phyloP scores from a whole-genome alignment of 2,329 filamentous ascomycete species.

The Xylariaceae sp. region DNA sequence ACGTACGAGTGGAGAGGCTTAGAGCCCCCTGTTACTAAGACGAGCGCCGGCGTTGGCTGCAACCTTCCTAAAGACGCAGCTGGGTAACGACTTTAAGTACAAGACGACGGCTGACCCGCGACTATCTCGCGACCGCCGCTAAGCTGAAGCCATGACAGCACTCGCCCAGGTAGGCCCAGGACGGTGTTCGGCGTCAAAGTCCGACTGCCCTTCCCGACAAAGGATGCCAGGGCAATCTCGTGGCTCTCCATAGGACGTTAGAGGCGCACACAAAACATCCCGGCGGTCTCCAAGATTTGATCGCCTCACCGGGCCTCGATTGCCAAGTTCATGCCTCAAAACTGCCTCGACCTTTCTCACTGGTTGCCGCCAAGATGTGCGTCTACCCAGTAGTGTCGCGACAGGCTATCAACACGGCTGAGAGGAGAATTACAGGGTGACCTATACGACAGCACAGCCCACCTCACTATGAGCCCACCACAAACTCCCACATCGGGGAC shows the following conservation, averaged over 20 bases:
- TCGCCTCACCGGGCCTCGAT: neutral
- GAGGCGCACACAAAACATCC: neutral
- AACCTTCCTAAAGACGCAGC: constrained; percentile 2
- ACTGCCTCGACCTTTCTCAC: neutral
- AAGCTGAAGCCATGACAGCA: neutral
- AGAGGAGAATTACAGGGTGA: constrained; percentile 1
- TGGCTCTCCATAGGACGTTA: neutral
- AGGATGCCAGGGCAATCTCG: neutral
- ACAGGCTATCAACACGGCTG: neutral
- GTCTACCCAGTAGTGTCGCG: neutral
- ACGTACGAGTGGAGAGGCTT: neutral
- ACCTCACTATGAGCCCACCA: neutral
- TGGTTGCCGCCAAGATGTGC: neutral
- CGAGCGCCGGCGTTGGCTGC: neutral
- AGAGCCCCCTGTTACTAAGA: neutral
- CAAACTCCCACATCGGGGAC: neutral
- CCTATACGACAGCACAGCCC: neutral
- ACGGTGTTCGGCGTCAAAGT: constrained; percentile 10
- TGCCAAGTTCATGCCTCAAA: neutral
- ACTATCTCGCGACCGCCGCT: too few species aligned
- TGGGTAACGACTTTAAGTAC: neutral
- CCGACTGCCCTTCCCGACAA: constrained; percentile 4
- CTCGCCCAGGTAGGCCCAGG: neutral
- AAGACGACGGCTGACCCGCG: constrained; percentile 1
- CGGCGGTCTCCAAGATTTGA: neutral